These are phyloP conservation scores for Neoscytalidium dimidiatum DNA, from an alignment of 2,329 filamentous ascomycete genomes.

Conservation along the genomic window DNA sequence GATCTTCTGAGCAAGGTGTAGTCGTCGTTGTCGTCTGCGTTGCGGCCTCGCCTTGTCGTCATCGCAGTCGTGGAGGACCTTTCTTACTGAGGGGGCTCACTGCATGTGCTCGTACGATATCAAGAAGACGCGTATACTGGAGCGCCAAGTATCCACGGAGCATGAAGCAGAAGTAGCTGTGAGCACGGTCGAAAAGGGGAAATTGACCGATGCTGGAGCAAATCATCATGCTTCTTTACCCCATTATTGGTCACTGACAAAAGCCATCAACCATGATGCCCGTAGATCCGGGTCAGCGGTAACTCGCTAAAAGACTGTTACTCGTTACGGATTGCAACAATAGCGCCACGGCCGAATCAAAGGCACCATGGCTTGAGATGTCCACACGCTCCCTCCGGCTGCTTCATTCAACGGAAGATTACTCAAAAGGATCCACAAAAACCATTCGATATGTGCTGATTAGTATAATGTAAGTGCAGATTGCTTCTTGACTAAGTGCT, in stretches of 20 bases:
- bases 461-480: not conserved
- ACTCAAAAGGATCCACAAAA: not conserved
- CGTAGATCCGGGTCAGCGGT: not conserved
- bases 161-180: not conserved
- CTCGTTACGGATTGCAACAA: slow-evolving; percentile 3
- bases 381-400: too few species aligned
- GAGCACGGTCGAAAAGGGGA: not conserved
- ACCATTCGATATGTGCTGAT: not conserved
- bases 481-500: not conserved
- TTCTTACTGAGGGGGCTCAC: slow-evolving; percentile 6
- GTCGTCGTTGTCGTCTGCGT: not conserved
- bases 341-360: not conserved
- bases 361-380: not conserved
- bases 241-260: not conserved
- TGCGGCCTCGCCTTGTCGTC: not conserved
- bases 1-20: not conserved
- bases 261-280: not conserved
- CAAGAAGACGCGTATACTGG: not conserved
- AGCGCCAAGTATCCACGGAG: not conserved
- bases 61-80: not conserved
- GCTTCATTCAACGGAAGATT: not conserved
- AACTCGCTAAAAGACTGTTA: not conserved
- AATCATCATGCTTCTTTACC: not conserved
- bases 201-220: slow-evolving; percentile 4
- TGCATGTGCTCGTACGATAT: not conserved